Conservation (phyloP, 2,329 filamentous ascomycete genomes). For the Iodosphaeria phyllophila region DNA sequence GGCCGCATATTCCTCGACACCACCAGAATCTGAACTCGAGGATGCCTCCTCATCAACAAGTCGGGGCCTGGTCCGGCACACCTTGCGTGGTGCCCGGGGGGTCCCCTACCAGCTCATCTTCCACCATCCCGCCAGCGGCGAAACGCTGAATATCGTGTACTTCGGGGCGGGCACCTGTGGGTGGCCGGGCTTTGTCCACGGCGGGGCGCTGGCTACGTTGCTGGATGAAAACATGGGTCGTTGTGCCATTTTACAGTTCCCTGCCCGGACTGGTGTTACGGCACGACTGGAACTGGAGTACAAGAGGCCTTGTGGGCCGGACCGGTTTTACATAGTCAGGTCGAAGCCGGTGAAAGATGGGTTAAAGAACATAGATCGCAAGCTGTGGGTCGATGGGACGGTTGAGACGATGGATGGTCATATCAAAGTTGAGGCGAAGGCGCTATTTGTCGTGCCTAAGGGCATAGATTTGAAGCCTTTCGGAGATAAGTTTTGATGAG, state of each 20-base stretch:
- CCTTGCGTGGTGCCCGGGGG: constrained; percentile 21
- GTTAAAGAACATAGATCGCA: constrained; percentile 20
- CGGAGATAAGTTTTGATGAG: constrained; percentile 18
- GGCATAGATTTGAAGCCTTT: constrained; percentile 20
- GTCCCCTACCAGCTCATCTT: constrained; percentile 42
- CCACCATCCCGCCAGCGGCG: constrained; percentile 36
- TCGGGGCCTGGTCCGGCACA: constrained; percentile 18
- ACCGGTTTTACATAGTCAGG: constrained; percentile 44
- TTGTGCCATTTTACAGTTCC: constrained; percentile 31
- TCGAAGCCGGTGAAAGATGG: constrained; percentile 20
- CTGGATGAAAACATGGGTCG: constrained; percentile 53
- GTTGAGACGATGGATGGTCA: constrained; percentile 35
- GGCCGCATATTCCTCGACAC: constrained; percentile 19
- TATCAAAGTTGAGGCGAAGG: constrained; percentile 37
- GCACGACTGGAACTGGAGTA: constrained; percentile 43
- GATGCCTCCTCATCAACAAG: background rate
- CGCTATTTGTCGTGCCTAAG: constrained; percentile 39
- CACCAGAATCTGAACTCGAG: constrained; percentile 4
- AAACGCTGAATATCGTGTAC: constrained; percentile 44
- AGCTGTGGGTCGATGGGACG: constrained; percentile 32
- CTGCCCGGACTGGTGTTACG: constrained; percentile 31
- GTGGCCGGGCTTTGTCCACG: constrained; percentile 56
- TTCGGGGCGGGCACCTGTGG: constrained; percentile 46
- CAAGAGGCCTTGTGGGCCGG: constrained; percentile 36
- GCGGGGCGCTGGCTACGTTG: constrained; percentile 48